Evolutionary conservation across 148 eudicot genomes (phyloP).

Genomic region (Vaccinium myrtillus): DNA sequence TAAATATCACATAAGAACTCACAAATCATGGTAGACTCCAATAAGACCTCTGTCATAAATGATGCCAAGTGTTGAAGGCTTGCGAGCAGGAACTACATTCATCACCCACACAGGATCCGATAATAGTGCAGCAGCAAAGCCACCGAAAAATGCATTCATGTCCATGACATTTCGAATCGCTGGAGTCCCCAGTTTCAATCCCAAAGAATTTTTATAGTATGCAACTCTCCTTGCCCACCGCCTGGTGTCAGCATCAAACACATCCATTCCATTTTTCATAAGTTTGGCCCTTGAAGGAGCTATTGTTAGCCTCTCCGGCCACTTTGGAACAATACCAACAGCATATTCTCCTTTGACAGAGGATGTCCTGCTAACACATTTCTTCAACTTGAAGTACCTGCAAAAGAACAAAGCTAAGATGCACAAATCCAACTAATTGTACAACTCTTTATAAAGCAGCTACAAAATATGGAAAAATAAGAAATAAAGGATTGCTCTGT

Average conservation of each 20-base stretch:
- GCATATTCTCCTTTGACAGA: constrained; percentile 60
- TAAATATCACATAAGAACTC: constrained; percentile 32
- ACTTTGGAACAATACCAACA: constrained; percentile 79
- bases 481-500: neutral
- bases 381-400: constrained; percentile 88
- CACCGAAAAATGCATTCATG: constrained; percentile 96
- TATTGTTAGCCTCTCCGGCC: constrained; percentile 84
- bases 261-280: constrained; percentile 70
- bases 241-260: constrained; percentile 80
- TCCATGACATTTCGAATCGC: constrained; percentile 93
- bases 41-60: constrained; percentile 92
- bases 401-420: constrained; percentile 20
- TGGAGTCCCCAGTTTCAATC: constrained; percentile 70
- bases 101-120: constrained; percentile 98
- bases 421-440: constrained; percentile 1
- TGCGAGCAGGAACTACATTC: constrained; percentile 91
- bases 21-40: constrained; percentile 96
- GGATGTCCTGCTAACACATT: constrained; percentile 79
- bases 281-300: constrained; percentile 71
- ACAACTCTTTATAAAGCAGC: neutral
- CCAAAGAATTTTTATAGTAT: constrained; percentile 72
- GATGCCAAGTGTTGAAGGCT: constrained; percentile 70
- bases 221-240: constrained; percentile 79
- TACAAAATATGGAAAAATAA: neutral
- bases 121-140: constrained; percentile 85